These are phyloP conservation scores for Alternaria ethzedia DNA, from an alignment of 2,329 filamentous ascomycete species.

Conservation along the genomic window DNA sequence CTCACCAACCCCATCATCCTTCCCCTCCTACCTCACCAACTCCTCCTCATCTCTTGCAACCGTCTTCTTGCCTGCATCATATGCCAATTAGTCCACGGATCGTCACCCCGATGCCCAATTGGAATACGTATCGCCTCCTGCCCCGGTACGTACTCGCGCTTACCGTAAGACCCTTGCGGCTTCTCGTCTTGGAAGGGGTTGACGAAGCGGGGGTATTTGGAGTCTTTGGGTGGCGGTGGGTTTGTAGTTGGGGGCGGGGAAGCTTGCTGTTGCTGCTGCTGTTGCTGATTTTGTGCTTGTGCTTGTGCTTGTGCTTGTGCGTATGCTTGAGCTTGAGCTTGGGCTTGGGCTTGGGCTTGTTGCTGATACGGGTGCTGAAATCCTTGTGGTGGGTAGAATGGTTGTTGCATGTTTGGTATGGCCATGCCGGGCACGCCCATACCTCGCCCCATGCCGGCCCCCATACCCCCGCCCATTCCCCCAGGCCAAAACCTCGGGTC, in stretches of 20 bases:
- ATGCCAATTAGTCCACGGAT: background rate
- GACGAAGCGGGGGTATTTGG: background rate
- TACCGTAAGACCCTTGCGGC: background rate
- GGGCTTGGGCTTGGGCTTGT: too few relatives aligned
- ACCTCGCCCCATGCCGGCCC: background rate
- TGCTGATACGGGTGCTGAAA: background rate
- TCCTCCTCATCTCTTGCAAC: background rate
- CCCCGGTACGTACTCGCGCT: background rate
- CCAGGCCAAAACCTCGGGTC: background rate
- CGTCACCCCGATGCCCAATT: background rate
- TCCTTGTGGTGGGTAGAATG: background rate
- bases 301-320: background rate
- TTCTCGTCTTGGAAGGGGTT: background rate
- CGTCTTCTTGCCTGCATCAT: background rate
- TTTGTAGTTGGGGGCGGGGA: rapidly evolving
- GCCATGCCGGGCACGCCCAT: background rate
- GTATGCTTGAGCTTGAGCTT: too few relatives aligned
- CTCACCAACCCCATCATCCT: background rate
- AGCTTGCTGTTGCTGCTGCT: background rate
- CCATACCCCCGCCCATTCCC: background rate
- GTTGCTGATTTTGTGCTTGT: background rate
- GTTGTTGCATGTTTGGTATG: background rate
- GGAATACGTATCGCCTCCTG: background rate
- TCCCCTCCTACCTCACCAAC: background rate
- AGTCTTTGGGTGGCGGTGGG: background rate